Evolutionary conservation across 805 yeast genomes (phyloP), one percentile per base, ranked within the genome.

Genomic region (Diddensiella santjacobensis): DNA sequence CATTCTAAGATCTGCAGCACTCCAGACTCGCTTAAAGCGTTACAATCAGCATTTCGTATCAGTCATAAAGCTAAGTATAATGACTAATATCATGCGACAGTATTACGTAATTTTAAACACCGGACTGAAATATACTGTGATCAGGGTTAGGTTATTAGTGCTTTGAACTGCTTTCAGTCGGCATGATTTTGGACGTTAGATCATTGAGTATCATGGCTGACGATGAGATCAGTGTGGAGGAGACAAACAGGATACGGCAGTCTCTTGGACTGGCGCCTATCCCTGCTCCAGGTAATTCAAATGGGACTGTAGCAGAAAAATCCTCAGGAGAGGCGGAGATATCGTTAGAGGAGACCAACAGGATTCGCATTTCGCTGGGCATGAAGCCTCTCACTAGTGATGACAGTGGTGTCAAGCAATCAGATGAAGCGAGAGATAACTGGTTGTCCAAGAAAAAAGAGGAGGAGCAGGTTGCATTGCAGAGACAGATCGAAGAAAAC

Each of bases 201-300:
- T 26, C 31, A 8, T 8, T 8, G 8, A 26, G 6, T 35, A 35
- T 15, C 10, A 38, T 38, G 41, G 40, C 4, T 15, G 41, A 22
- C 5, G 43, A 40, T 11, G 24, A 44, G 29, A 47, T 66, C 17
- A 65, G 71, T 6, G 38, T 81, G 0, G 80, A 75, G 49, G 84
- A 81, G 51, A 81, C 86, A 0, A 81, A 81, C 56, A 67, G 63
- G 53, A 66, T 79, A 4, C 64, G 87, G 22, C 52, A 66, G 3
- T 70, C 75, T 10, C 56, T 79, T 6, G 86, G 86, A 0, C 66
- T 81, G 46, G 72, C 73, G 33, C 81, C 83, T 1, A 72, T 79
- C 15, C 74, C 62, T 3, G 40, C 40, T 5, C 49, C 15, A 6
- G 15, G 17, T n/a, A 22, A 10, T 13, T 30, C 18, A 5, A 15